Evolutionary conservation across 192 early-diverging fungal species (phyloP), one percentile per base, ranked within the genome.

Genomic region (Allomyces macrogynus): DNA sequence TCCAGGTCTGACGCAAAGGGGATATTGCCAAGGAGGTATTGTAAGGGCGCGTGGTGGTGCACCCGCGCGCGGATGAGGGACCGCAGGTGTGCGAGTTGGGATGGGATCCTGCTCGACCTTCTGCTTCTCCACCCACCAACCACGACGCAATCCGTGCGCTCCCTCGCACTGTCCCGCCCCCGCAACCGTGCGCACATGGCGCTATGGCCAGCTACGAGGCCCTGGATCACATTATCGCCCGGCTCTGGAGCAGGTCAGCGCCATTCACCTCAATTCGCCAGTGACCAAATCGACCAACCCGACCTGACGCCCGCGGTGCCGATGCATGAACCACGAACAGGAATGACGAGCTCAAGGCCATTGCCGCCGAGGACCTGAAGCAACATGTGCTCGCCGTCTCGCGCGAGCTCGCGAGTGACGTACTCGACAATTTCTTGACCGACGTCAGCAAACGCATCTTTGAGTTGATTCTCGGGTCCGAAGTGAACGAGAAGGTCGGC

Each of bases 401-500:
- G 23, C 75, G 87, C 20, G 87, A 91, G 70, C 66, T 88, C 12
- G 83, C 87, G 16, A 86, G 80, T 24, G 86, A 91, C 61, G 76
- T 75, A 27, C 78, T 86, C 57, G 80, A 81, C 43, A 81, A 83
- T 68, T 88, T 92, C 67, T 82, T 84, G 60, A 85, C 81, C 65
- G 87, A 92, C 44, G 78, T 92, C 62, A 88, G 90, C 72, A 76
- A 81, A 63, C 76, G 83, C 12, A 88, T 92, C 57, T 90, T 87
- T 75, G 85, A 89, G 68, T 75, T 89, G 3, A 81, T 91, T 24
- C 83, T 89, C 66, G 80, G 81, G 64, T 78, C 72, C 23, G 88
- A 91, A 63, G 83, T 78, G 66, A 73, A 79, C 60, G 86, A 90
- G 69, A 90, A 89, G 69, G 76, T 90, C 23, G 87, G 86, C 23